Evolutionary conservation across 108 stramenopile species (phyloP), one percentile per base, ranked within the genome.

Genomic region (Nitzschia putrida): DNA sequence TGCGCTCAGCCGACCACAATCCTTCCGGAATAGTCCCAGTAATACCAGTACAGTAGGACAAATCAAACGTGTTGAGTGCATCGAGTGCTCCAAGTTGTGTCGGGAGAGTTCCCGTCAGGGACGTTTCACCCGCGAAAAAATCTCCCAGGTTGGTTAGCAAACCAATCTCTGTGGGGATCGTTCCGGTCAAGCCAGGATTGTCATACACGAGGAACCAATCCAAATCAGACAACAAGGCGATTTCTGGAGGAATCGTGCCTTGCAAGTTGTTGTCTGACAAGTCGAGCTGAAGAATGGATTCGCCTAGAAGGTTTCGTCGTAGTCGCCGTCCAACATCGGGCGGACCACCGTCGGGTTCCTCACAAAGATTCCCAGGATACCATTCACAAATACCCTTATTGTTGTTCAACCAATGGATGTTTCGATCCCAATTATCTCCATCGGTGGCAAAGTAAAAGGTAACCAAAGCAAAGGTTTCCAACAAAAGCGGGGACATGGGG

Each of bases 401-500:
- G 13, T 2, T 20, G 13, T 55, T 24, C 22, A 55, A 24, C 54
- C 54, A 55, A 24, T 3, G 13, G 5, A 7, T 8, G 8, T 24
- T 55, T 21, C 24, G 20, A 1, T 13, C 8, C 54, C 54, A 55
- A 4, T 20, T 24, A 5, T 21, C 13, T 24, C 54, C 54, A 13
- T 24, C 22, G 13, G 54, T 55, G 8, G 54, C 54, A 55, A 23
- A 55, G 54, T 22, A 55, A 13, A 55, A 24, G 5, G 54, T 55
- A 22, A 23, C 54, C n/a, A 55, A 23, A 1, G 54, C 54, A 55
- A 23, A 55, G 2, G n/a, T 22, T 5, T 55, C 54, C 54, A 20
- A 55, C 22, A 55, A 21, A 5, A 55, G 24, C 21, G 20, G 22
- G 2, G 20, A 13, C 20, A 24, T 22, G 20, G 20, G 54, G 13